These are phyloP conservation scores for Pichia sorboxylosa DNA, from an alignment of 1,139 yeast species.

Conservation along the genomic window DNA sequence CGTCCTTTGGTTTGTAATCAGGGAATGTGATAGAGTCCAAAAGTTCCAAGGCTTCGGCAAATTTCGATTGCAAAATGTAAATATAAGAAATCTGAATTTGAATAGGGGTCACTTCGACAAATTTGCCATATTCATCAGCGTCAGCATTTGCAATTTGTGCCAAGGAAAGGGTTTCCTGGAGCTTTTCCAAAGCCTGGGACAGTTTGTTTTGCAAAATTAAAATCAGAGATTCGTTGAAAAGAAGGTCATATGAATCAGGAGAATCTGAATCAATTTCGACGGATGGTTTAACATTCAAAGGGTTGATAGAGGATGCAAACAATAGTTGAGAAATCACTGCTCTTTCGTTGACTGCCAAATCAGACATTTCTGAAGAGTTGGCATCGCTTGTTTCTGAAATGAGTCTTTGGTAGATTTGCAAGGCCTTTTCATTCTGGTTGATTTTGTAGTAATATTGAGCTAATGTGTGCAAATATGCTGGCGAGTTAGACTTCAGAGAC, in stretches of 20 bases:
- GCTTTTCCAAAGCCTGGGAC: slow-evolving; percentile 32
- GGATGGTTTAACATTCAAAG: slow-evolving; percentile 5
- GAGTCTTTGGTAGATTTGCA: slow-evolving; percentile 36
- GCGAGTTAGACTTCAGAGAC: slow-evolving; percentile 25
- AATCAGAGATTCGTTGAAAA: slow-evolving; percentile 61
- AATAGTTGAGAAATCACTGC: slow-evolving; percentile 50
- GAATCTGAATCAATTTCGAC: too few relatives aligned
- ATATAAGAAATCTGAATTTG: slow-evolving; percentile 61
- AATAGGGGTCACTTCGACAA: slow-evolving; percentile 49
- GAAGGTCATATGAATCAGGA: slow-evolving; percentile 36
- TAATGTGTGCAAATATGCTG: slow-evolving; percentile 51
- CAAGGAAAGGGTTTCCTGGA: slow-evolving; percentile 37
- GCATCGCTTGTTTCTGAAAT: slow-evolving; percentile 31
- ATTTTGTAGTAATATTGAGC: slow-evolving; percentile 71
- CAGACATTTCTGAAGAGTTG: slow-evolving; percentile 30
- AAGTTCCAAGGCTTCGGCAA: slow-evolving; percentile 32
- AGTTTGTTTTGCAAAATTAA: slow-evolving; percentile 35
- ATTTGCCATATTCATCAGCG: slow-evolving; percentile 18
- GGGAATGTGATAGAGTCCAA: slow-evolving; percentile 17
- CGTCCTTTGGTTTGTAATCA: background rate
- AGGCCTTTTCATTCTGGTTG: slow-evolving; percentile 49
- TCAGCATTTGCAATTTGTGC: slow-evolving; percentile 22
- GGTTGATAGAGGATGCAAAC: slow-evolving; percentile 3
- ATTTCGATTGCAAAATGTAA: slow-evolving; percentile 36
- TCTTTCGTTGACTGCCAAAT: slow-evolving; percentile 56